These are phyloP conservation scores for Mycena galericulata DNA, from an alignment of 768 basidiomycete species.

Conservation along the genomic window DNA sequence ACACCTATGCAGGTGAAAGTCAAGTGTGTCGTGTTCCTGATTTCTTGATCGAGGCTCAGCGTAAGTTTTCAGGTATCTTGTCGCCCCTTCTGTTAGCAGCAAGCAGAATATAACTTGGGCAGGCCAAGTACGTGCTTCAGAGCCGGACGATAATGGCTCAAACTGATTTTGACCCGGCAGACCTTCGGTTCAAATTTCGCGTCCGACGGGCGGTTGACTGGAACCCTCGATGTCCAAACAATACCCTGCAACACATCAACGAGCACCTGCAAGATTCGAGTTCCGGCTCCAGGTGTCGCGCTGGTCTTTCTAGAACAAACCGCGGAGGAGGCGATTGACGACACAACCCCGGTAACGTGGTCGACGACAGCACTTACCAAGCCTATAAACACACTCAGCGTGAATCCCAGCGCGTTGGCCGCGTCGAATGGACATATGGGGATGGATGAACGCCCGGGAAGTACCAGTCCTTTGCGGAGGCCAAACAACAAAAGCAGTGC, in stretches of 20 bases:
- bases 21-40: conserved; percentile 48
- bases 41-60: no score
- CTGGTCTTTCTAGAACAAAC: conserved; percentile 39
- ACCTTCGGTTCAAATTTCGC: conserved; percentile 41
- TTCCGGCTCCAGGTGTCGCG: conserved; percentile 45
- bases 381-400: conserved; percentile 43
- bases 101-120: conserved; percentile 75
- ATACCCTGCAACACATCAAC: conserved; percentile 35
- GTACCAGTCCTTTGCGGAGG: conserved; percentile 37
- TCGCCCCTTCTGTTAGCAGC: conserved; percentile 60
- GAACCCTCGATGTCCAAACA: conserved; percentile 32
- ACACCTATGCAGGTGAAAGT: conserved; percentile 54
- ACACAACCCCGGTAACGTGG: conserved; percentile 38
- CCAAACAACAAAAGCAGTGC: no score
- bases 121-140: conserved; percentile 55
- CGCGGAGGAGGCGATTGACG: conserved; percentile 15
- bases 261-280: conserved; percentile 38
- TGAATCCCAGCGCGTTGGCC: conserved; percentile 49
- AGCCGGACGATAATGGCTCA: no score
- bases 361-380: conserved; percentile 48
- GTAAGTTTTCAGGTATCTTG: conserved; percentile 59
- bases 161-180: conserved; percentile 22
- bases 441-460: conserved; percentile 35
- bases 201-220: conserved; percentile 42
- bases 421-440: conserved; percentile 55